These are phyloP conservation scores for Myxozyma monticola DNA, from an alignment of 805 yeast genomes.

Conservation along the genomic window DNA sequence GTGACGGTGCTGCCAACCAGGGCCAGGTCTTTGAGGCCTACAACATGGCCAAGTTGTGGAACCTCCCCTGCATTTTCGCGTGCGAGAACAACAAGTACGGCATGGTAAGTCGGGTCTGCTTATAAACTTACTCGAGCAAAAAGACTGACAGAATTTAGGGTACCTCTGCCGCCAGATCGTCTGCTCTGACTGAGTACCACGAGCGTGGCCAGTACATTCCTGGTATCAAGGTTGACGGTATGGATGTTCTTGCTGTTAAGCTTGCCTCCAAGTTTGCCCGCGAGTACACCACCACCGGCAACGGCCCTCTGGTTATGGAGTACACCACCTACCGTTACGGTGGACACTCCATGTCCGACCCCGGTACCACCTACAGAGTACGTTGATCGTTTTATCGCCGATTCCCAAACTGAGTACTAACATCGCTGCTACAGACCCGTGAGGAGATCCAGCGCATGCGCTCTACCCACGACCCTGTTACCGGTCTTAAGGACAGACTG, in stretches of 20 bases:
- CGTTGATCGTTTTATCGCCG: not conserved
- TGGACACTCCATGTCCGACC: conserved; percentile 99
- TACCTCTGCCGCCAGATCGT: conserved; percentile 94
- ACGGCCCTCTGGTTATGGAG: conserved; percentile 94
- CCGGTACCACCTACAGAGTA: conserved; percentile 97
- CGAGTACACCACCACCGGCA: conserved; percentile 90
- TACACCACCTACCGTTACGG: conserved; percentile 99
- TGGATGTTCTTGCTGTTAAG: conserved; percentile 94
- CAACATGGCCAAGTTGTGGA: conserved; percentile 99
- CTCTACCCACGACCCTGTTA: conserved; percentile 96
- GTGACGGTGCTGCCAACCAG: conserved; percentile 99
- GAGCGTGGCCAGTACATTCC: conserved; percentile 99
- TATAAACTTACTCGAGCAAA: not conserved
- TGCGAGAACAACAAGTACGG: conserved; percentile 99
- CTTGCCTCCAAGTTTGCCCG: conserved; percentile 96
- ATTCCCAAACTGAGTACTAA: not conserved
- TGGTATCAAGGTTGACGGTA: conserved; percentile 97
- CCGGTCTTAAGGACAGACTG: conserved; percentile 86
- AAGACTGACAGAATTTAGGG: conserved; percentile 46
- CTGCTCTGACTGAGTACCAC: conserved; percentile 94
- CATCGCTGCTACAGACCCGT: conserved; percentile 57
- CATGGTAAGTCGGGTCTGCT: conserved; percentile 50
- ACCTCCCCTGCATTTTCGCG: conserved; percentile 89
- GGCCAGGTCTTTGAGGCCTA: conserved; percentile 98
- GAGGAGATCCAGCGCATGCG: conserved; percentile 99